phyloP scores from a whole-genome alignment of 306 rosid species.

The Vigna hirtella region DNA sequence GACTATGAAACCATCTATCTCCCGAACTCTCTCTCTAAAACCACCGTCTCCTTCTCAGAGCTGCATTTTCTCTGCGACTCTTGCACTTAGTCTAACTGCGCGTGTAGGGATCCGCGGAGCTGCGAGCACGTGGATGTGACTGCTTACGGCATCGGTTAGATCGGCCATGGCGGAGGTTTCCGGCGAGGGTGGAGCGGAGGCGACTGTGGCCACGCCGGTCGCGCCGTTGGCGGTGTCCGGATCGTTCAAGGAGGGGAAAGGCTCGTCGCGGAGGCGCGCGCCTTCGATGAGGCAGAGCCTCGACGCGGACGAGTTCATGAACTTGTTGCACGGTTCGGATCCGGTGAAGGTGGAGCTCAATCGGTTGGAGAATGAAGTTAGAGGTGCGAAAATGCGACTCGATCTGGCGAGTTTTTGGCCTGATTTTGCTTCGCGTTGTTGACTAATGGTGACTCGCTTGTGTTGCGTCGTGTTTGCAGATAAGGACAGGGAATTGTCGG shows the following conservation, averaged over 20 bases:
- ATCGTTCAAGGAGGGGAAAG: conserved; percentile 91
- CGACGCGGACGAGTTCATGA: conserved; percentile 94
- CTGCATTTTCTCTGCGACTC: conserved; percentile 40
- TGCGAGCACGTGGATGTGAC: conserved; percentile 65
- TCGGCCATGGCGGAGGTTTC: conserved; percentile 90
- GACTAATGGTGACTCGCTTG: not conserved
- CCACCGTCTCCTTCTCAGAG: conserved; percentile 37
- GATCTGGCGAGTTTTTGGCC: conserved; percentile 66
- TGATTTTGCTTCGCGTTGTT: conserved; percentile 47
- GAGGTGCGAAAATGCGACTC: conserved; percentile 90
- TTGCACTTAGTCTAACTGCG: conserved; percentile 18
- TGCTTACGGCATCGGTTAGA: conserved; percentile 56
- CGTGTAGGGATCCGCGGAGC: conserved; percentile 57
- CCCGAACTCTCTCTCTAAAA: conserved; percentile 49
- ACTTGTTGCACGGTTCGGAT: conserved; percentile 97
- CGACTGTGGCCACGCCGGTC: conserved; percentile 44
- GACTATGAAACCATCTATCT: conserved; percentile 43
- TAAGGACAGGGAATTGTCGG: conserved; percentile 92
- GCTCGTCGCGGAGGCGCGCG: conserved; percentile 76
- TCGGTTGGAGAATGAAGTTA: conserved; percentile 97
- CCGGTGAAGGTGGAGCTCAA: conserved; percentile 99
- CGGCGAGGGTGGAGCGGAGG: conserved; percentile 61
- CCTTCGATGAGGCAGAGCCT: conserved; percentile 80
- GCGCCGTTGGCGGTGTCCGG: conserved; percentile 76
- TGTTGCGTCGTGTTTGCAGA: conserved; percentile 60